Evolutionary conservation across 192 early-diverging fungal species (phyloP), one percentile per base, ranked within the genome.

Genomic region (Lunasporangiospora selenospora): DNA sequence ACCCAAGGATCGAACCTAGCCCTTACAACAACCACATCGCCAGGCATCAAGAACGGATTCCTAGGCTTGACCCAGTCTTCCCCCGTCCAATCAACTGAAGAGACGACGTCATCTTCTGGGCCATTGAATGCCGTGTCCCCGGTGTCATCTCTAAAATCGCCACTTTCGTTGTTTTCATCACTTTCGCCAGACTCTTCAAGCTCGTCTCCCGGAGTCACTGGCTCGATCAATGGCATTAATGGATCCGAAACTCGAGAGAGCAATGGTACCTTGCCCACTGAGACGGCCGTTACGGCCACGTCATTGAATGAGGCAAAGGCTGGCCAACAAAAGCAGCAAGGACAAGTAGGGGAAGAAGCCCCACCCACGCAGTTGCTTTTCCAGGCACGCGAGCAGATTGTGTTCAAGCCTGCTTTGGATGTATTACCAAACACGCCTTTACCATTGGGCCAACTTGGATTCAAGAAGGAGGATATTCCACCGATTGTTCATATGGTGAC

Each of bases 391-490:
- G 69, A 73, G 19, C 55, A 73, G 43, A 63, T 73, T 43, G 60
- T 73, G 7, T 73, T 73, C 55, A 62, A 73, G 26, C 69, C 69
- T 1, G 53, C 69, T 8, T 15, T 73, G 49, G 69, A 73, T 30
- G 56, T 73, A 4, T 18, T 73, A 41, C 69, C 69, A 7, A 73
- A 73, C 39, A 73, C 69, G 18, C 69, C 69, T 6, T 31, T 73
- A 48, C 69, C 69, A 0, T 24, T 73, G 12, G 69, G 69, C 2
- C 69, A 73, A 23, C 31, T 73, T 18, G 69, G 69, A 8, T 73
- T 73, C 49, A 63, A 73, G 49, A 73, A 73, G 43, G 69, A 73
- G 40, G 69, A 73, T 26, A 73, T 73, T 23, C 69, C 69, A 6
- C 69, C 69, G 24, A 63, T 73, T 33, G 61, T 73, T 10, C 69